Base-by-base conservation (phyloP, 805 yeast genomes). In the Spathaspora hagerdaliae region DNA sequence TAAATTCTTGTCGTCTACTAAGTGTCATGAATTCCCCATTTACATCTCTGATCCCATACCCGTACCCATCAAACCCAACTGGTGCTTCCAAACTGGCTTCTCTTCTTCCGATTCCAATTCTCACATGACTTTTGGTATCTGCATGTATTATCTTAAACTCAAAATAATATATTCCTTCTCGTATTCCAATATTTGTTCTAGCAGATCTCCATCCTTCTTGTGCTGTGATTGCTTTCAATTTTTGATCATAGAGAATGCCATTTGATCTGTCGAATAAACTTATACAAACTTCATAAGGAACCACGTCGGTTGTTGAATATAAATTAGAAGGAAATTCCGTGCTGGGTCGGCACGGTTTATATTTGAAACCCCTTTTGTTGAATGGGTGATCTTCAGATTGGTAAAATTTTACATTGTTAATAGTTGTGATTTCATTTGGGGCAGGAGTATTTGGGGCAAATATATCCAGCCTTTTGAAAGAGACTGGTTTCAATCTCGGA, bases 21-120 rank as follows among this genome's bases (percentile, higher is more conserved):
- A 85, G 65, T 51, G 94, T 95, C 24, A 94, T 74, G 27, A 78
- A 79, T 52, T 87, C 86, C 2, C 96, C 91, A 6, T 76, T 73
- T 33, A 77, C 75, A 64, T 92, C 97, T 48, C 97, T 74, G 2
- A 94, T 58, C 2, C 96, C 97, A 63, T 94, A 92, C 0, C 97
- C 92, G 65, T 90, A 94, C 0, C 90, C 92, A 63, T 94, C 98
- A 56, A 80, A 88, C 2, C 99, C 99, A 6, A 91, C 94, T 0
- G 99, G 98, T 0, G 96, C 96, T 54, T 92, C 97, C 38, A 91
- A 64, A 41, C 89, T 79, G 2, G 96, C 94, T 58, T 92, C 98
- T 50, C 89, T 75, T 43, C 98, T 70, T 0, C 85, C 85, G 33
- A 92, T 59, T 0, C 99, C 99, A 27, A 91, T 59, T 27, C 99